A percentile compares a stretch with the other conserved stretches of the same genome.
These are phyloP conservation scores for Ascocoryne sarcoides DNA, from an alignment of 2,329 filamentous ascomycete species.

Conservation along the genomic window DNA sequence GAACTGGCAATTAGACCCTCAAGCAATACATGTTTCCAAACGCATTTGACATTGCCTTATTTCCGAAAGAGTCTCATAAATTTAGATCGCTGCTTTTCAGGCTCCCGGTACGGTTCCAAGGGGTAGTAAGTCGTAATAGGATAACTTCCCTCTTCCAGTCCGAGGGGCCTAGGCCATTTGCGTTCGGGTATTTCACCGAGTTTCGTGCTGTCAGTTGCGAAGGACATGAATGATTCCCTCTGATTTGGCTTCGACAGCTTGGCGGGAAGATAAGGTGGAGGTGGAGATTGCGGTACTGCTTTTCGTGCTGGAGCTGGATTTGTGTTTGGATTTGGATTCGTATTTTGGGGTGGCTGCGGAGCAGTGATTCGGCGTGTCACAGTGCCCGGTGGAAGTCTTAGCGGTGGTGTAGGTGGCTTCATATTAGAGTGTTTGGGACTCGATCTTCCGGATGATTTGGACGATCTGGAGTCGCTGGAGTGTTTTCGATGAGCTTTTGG, in stretches of 20 bases:
- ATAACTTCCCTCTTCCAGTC: conserved; percentile 7
- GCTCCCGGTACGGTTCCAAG: conserved; percentile 15
- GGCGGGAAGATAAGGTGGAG: neutral
- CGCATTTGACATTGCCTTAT: conserved; percentile 1
- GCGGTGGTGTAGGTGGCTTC: too few species aligned
- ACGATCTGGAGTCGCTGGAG: conserved; percentile 7
- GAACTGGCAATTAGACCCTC: too few species aligned
- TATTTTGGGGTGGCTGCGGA: too few species aligned
- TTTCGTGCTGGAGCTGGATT: neutral
- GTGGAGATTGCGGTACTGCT: neutral
- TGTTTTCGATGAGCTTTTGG: conserved; percentile 14
- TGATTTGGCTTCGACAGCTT: neutral
- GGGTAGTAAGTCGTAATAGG: conserved; percentile 18
- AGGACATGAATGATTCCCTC: conserved; percentile 28
- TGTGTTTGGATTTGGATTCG: too few species aligned
- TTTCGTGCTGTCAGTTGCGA: conserved; percentile 37
- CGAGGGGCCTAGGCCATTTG: conserved; percentile 13
- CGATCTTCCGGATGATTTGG: conserved; percentile 1
- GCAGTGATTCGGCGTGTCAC: too few species aligned
- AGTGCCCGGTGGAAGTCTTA: too few species aligned
- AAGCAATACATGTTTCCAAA: too few species aligned
- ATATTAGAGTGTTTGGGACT: neutral
- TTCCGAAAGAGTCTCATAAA: conserved; percentile 19
- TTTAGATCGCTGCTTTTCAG: conserved; percentile 16
- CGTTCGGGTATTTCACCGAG: conserved; percentile 34